phyloP scores from a whole-genome alignment of 352 stramenopile genomes.

The Phytopythium helicoides region DNA sequence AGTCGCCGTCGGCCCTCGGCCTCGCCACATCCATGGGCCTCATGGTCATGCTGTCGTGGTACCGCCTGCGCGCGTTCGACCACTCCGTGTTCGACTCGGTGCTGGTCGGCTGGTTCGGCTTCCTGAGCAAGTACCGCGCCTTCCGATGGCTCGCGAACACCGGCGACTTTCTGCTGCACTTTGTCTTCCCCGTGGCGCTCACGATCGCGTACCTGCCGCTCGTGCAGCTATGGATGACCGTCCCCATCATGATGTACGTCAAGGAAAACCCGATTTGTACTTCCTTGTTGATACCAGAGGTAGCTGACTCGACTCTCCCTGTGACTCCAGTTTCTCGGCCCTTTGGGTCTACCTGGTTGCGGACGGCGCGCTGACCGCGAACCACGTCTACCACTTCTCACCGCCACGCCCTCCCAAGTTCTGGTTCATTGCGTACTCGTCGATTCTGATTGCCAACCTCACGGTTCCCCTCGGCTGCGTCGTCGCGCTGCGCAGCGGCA shows the following conservation, averaged over 20 bases:
- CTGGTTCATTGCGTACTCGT: slow-evolving; percentile 25
- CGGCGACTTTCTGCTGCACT: slow-evolving; percentile 23
- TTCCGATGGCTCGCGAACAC: slow-evolving; percentile 17
- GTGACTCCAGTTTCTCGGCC: slow-evolving; percentile 17
- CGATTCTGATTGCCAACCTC: slow-evolving; percentile 27
- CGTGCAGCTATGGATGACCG: slow-evolving; percentile 33
- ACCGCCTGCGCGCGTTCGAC: slow-evolving; percentile 26
- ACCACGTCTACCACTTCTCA: slow-evolving; percentile 36
- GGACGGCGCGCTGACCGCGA: slow-evolving; percentile 22
- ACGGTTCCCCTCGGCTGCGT: slow-evolving; percentile 27
- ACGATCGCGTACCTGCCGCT: slow-evolving; percentile 18
- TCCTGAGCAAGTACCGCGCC: slow-evolving; percentile 23
- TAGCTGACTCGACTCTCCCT: not conserved
- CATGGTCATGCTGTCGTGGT: slow-evolving; percentile 35
- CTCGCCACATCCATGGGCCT: slow-evolving; percentile 25
- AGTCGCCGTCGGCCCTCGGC: slow-evolving; percentile 18
- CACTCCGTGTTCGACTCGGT: slow-evolving; percentile 27
- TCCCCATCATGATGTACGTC: slow-evolving; percentile 23
- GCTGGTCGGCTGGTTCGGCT: slow-evolving; percentile 32
- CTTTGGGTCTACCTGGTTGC: slow-evolving; percentile 29
- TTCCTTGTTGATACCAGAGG: not conserved
- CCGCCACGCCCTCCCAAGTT: slow-evolving; percentile 31
- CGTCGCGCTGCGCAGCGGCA: slow-evolving; percentile 17
- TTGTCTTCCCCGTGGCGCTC: slow-evolving; percentile 18
- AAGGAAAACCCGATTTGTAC: not conserved